A percentile compares a stretch with the other conserved stretches of the same genome.
These are phyloP conservation scores for Reutealis trisperma DNA, from an alignment of 345 rosid genomes.

Conservation along the genomic window DNA sequence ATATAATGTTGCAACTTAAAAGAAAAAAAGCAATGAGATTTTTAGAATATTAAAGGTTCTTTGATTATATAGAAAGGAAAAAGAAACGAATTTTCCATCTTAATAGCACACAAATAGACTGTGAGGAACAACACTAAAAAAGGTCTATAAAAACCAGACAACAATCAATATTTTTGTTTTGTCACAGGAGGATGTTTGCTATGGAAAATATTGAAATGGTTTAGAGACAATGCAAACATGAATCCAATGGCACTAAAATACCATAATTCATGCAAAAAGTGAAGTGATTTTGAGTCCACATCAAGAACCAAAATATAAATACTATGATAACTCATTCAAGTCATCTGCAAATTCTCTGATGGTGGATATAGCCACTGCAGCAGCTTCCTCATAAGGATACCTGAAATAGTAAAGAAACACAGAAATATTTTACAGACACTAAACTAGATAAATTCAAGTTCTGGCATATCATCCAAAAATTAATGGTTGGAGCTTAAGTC, in stretches of 20 bases:
- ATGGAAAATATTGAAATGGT: neutral
- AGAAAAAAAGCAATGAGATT: too few relatives aligned
- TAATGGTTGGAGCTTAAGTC: neutral
- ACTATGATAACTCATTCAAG: constrained; percentile 65
- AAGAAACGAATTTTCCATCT: too few relatives aligned
- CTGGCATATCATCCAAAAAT: neutral
- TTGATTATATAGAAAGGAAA: too few relatives aligned
- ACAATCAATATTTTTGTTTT: neutral
- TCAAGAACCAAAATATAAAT: neutral
- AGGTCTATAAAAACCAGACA: neutral
- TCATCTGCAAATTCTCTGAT: constrained; percentile 63
- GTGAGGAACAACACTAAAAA: neutral
- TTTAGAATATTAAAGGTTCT: too few relatives aligned
- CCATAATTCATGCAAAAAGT: neutral
- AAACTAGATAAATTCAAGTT: neutral
- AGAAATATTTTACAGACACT: neutral
- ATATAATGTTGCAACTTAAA: neutral
- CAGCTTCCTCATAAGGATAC: constrained; percentile 90
- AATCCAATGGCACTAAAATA: neutral
- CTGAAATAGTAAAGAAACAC: constrained; percentile 31
- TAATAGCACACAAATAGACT: too few relatives aligned
- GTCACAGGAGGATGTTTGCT: neutral
- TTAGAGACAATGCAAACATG: neutral
- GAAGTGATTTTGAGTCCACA: neutral
- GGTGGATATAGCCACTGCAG: constrained; percentile 65